A percentile compares a stretch with the other conserved stretches of the same genome.
phyloP scores from a whole-genome alignment of 345 rosid species.

The Isatis tinctoria region DNA sequence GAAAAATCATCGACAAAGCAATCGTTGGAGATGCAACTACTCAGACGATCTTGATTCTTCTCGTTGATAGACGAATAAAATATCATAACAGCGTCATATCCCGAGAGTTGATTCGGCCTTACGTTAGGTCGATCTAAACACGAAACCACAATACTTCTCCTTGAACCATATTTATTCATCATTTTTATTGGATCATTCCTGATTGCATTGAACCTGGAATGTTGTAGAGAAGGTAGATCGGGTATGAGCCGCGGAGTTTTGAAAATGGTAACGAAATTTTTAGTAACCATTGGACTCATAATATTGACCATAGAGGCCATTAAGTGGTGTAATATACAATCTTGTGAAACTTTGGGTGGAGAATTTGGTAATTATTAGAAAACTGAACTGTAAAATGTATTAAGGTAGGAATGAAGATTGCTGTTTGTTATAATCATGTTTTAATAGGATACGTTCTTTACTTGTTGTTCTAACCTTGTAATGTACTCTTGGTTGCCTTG shows the following conservation, averaged over 20 bases:
- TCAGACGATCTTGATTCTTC: slow-evolving; percentile 41
- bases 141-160: slow-evolving; percentile 17
- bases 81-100: slow-evolving; percentile 38
- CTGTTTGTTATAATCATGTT: background rate
- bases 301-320: slow-evolving; percentile 22
- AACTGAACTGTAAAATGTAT: background rate
- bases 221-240: background rate
- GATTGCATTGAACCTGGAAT: background rate
- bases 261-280: background rate
- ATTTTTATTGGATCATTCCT: slow-evolving; percentile 2
- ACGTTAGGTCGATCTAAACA: slow-evolving; percentile 1
- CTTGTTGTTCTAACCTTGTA: slow-evolving; percentile 15
- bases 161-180: slow-evolving; percentile 7
- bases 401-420: background rate
- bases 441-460: slow-evolving; percentile 10
- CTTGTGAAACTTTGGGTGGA: background rate
- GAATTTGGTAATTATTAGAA: slow-evolving; percentile 1
- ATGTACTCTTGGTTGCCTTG: slow-evolving; percentile 4
- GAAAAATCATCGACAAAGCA: slow-evolving; percentile 70
- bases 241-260: background rate
- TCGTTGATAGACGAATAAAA: slow-evolving; percentile 59
- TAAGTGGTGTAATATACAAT: background rate
- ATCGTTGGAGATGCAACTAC: slow-evolving; percentile 45
- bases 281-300: background rate
- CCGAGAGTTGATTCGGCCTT: slow-evolving; percentile 22